These are phyloP conservation scores for Striga asiatica DNA, from an alignment of 257 asterid genomes.

Conservation along the genomic window DNA sequence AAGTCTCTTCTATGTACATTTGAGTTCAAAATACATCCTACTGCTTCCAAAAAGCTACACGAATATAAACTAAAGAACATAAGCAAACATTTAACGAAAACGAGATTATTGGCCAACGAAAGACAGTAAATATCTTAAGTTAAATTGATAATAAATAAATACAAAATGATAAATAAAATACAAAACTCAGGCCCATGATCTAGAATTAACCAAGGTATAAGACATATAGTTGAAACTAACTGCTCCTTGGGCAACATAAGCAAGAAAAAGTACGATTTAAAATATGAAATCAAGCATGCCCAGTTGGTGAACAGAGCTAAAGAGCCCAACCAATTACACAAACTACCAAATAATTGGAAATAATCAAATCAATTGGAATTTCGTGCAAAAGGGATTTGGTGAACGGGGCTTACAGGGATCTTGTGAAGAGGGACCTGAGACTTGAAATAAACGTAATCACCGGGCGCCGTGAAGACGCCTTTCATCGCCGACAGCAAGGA, in stretches of 20 bases:
- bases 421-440: conserved; percentile 98
- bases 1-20: background rate
- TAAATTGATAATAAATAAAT: background rate
- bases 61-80: background rate
- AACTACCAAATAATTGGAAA: background rate
- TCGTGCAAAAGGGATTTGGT: background rate
- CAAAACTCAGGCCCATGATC: background rate
- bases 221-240: background rate
- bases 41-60: background rate
- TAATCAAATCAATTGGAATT: background rate
- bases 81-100: background rate
- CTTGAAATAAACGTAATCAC: conserved; percentile 95
- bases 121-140: conserved; percentile 3
- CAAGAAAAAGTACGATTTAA: background rate
- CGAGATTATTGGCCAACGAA: conserved; percentile 3
- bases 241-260: background rate
- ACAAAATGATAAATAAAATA: too few relatives aligned
- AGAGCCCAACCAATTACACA: conserved; percentile 15
- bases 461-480: conserved; percentile 89
- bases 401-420: conserved; percentile 70
- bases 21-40: background rate
- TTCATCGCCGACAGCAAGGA: conserved; percentile 49
- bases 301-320: conserved; percentile 8
- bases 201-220: background rate
- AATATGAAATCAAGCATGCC: conserved; percentile 3